Base-by-base conservation (phyloP, 208 protist species). In the Leishmania tarentolae region DNA sequence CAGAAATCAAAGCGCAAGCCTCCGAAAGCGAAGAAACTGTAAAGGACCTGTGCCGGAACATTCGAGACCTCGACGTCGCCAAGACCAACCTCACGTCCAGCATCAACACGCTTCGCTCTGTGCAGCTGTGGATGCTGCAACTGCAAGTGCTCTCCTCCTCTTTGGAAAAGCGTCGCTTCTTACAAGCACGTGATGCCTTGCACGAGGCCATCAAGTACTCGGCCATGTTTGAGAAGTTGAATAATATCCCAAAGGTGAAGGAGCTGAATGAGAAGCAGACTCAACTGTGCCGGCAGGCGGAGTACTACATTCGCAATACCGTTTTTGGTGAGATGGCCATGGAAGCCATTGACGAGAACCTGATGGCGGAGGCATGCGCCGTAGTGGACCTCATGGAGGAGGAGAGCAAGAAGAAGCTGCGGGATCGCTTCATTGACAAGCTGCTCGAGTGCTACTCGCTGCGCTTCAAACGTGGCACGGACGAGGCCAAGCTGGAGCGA, bases 1-100 rank as follows among this genome's bases (percentile, higher is more conserved):
- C 88, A 2, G 94, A 98, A 56, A 99, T 99, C 80, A 96, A 97
- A 71, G 66, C 79, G 0, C 98, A 98, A 81, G 97, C 97, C 8
- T 93, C 92, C 28, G 89, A 99, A 79, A 98, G 92, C 76, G 98
- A 99, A 86, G 90, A 96, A 66, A 98, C 98, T 37, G 95, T 99
- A 66, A 93, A 95, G 61, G 94, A 98, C 66, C 88, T 99, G 59
- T 98, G 97, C 72, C 94, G 94, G 47, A 93, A 99, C 83, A 99
- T 99, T 77, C 91, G 95, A 75, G 87, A 94, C 71, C 91, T 99
- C 28, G 98, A 99, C 83, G 97, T 93, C 72, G 98, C 96, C 47
- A 99, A 99, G 82, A 97, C 87, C 17, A 98, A 99, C 79, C 88
- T 99, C 11, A 98, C 95, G 2, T 50, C 87, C 15, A 96, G 93